These are phyloP conservation scores for Russula earlei DNA, from an alignment of 768 basidiomycete genomes.

Conservation along the genomic window DNA sequence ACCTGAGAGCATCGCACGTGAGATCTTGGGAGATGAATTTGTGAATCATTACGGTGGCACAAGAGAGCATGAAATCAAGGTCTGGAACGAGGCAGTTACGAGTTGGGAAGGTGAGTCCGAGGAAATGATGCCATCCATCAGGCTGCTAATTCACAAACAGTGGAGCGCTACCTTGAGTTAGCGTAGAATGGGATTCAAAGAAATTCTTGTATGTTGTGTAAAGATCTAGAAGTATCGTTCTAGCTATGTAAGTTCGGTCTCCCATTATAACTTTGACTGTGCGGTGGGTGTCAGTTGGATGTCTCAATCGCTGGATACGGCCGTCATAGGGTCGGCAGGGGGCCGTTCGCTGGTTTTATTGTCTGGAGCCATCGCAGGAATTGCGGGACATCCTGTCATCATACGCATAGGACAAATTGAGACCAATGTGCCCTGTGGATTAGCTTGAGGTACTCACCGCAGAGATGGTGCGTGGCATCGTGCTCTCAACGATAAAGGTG, in stretches of 20 bases:
- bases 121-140: not conserved
- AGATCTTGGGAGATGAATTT: slow-evolving; percentile 81
- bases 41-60: slow-evolving; percentile 95
- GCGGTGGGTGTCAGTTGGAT: no score
- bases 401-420: not conserved
- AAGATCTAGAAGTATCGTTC: not conserved
- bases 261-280: not conserved
- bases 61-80: slow-evolving; percentile 79
- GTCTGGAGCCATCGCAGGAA: slow-evolving; percentile 59
- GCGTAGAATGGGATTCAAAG: slow-evolving; percentile 39
- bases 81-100: slow-evolving; percentile 87
- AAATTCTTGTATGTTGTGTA: not conserved
- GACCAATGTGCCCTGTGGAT: not conserved
- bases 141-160: slow-evolving; percentile 30
- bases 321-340: no score
- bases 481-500: slow-evolving; percentile 48
- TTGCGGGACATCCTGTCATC: slow-evolving; percentile 55
- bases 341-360: not conserved
- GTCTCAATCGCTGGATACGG: no score
- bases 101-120: slow-evolving; percentile 78
- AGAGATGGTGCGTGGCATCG: slow-evolving; percentile 54
- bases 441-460: slow-evolving; percentile 34
- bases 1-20: slow-evolving; percentile 70
- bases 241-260: not conserved
- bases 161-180: slow-evolving; percentile 80